Conservation (phyloP, 768 basidiomycete genomes). For the Scleroderma citrinum region DNA sequence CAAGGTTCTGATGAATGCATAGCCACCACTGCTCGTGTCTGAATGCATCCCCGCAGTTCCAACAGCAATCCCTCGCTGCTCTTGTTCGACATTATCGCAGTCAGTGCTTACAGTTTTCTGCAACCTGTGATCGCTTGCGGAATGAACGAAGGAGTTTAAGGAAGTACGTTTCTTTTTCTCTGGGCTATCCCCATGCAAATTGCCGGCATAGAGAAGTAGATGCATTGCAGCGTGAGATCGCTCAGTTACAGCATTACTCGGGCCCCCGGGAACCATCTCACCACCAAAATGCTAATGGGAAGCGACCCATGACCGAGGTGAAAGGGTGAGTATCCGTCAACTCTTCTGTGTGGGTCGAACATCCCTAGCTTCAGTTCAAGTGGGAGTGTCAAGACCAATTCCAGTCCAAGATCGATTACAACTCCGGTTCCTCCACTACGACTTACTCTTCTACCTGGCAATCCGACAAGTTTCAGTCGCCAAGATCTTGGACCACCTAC, state of each 20-base stretch:
- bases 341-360: neutral
- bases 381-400: slow-evolving; percentile 31
- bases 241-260: slow-evolving; percentile 35
- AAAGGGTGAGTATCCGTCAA: slow-evolving; percentile 33
- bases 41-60: slow-evolving; percentile 47
- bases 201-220: slow-evolving; percentile 40
- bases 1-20: slow-evolving; percentile 40
- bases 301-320: slow-evolving; percentile 49
- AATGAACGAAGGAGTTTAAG: slow-evolving; percentile 43
- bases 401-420: slow-evolving; percentile 55
- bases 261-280: slow-evolving; percentile 34
- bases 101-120: slow-evolving; percentile 43
- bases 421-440: slow-evolving; percentile 57
- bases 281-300: slow-evolving; percentile 51
- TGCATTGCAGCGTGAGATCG: slow-evolving; percentile 43
- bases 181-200: slow-evolving; percentile 1
- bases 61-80: slow-evolving; percentile 67
- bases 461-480: slow-evolving; percentile 34
- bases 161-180: slow-evolving; percentile 38
- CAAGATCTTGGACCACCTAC: slow-evolving; percentile 18
- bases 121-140: slow-evolving; percentile 28
- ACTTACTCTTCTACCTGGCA: slow-evolving; percentile 61
- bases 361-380: slow-evolving; percentile 11
- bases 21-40: neutral
- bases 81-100: slow-evolving; percentile 60